A percentile compares a stretch with the other conserved stretches of the same genome.
These are phyloP conservation scores for Acephala macrosclerotiorum DNA, from an alignment of 2,329 filamentous ascomycete species.

Conservation along the genomic window DNA sequence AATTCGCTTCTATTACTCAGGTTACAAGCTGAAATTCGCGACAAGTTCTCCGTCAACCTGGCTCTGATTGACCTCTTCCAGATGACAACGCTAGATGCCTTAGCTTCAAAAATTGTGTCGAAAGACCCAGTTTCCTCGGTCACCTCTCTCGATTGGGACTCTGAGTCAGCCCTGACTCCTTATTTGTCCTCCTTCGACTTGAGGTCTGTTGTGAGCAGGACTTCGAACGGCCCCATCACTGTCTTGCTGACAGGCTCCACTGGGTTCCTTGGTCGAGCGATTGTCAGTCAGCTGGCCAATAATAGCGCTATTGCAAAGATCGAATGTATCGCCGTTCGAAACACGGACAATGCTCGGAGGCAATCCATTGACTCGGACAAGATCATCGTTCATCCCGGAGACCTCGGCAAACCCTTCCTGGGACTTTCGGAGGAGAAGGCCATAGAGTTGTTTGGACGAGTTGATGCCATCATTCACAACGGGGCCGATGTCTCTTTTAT, in stretches of 20 bases:
- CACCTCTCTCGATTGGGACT: not conserved
- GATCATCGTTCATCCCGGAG: slow-evolving; percentile 46
- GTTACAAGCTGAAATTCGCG: too few relatives aligned
- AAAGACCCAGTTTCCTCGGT: too few relatives aligned
- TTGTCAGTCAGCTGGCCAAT: slow-evolving; percentile 49
- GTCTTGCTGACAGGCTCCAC: slow-evolving; percentile 50
- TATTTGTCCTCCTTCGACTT: too few relatives aligned
- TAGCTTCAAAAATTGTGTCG: too few relatives aligned
- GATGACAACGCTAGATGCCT: too few relatives aligned
- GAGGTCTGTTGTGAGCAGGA: too few relatives aligned
- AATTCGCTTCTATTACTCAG: slow-evolving; percentile 46
- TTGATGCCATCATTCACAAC: slow-evolving; percentile 60
- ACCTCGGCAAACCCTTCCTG: slow-evolving; percentile 46
- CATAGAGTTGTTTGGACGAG: slow-evolving; percentile 39
- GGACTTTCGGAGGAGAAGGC: slow-evolving; percentile 47
- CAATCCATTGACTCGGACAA: slow-evolving; percentile 18
- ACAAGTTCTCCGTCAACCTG: too few relatives aligned
- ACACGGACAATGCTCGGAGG: slow-evolving; percentile 31
- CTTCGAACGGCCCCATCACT: too few relatives aligned
- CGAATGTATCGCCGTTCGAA: slow-evolving; percentile 55
- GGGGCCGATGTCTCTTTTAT: slow-evolving; percentile 51
- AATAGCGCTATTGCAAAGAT: slow-evolving; percentile 45
- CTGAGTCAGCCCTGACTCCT: slow-evolving; percentile 6
- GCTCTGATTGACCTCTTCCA: too few relatives aligned
- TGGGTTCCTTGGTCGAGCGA: slow-evolving; percentile 49